Conservation (phyloP, 2,329 filamentous ascomycete genomes). For the Hypoxylon sp. region DNA sequence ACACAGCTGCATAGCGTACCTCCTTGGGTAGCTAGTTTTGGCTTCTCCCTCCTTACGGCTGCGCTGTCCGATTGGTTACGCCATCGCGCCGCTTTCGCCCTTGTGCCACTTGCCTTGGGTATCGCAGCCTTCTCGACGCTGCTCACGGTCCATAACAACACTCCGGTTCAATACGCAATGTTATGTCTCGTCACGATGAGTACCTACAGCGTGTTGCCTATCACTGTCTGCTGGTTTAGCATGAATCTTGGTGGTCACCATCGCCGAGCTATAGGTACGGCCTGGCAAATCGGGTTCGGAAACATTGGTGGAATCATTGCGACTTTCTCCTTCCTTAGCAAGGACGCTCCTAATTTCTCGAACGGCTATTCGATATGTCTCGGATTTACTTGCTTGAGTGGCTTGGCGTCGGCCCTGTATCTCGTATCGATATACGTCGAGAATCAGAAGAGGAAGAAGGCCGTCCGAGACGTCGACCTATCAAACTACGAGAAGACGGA, state of each 20-base stretch:
- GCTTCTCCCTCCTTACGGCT: conserved; percentile 82
- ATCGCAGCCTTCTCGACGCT: conserved; percentile 84
- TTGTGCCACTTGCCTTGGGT: conserved; percentile 76
- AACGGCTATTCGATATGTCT: conserved; percentile 85
- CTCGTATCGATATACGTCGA: conserved; percentile 69
- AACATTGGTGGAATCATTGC: conserved; percentile 86
- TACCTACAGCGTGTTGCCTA: conserved; percentile 89
- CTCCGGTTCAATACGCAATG: conserved; percentile 78
- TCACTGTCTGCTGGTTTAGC: conserved; percentile 86
- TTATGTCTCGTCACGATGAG: conserved; percentile 87
- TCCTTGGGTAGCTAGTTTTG: conserved; percentile 79
- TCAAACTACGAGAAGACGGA: conserved; percentile 73
- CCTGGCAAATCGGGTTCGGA: conserved; percentile 84
- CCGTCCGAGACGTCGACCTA: conserved; percentile 63
- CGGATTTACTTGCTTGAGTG: conserved; percentile 78
- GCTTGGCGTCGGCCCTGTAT: conserved; percentile 73
- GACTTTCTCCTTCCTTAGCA: conserved; percentile 76
- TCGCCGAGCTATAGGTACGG: conserved; percentile 76
- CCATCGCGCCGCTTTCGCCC: conserved; percentile 82
- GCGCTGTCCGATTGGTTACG: conserved; percentile 77
- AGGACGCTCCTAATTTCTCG: conserved; percentile 77
- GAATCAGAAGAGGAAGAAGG: conserved; percentile 72
- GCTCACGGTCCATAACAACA: conserved; percentile 77
- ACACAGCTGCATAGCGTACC: conserved; percentile 72
- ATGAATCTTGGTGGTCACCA: conserved; percentile 84